Evolutionary conservation across 768 basidiomycete genomes (phyloP), one percentile per base, ranked within the genome.

Genomic region (Solioccasus polychromus): DNA sequence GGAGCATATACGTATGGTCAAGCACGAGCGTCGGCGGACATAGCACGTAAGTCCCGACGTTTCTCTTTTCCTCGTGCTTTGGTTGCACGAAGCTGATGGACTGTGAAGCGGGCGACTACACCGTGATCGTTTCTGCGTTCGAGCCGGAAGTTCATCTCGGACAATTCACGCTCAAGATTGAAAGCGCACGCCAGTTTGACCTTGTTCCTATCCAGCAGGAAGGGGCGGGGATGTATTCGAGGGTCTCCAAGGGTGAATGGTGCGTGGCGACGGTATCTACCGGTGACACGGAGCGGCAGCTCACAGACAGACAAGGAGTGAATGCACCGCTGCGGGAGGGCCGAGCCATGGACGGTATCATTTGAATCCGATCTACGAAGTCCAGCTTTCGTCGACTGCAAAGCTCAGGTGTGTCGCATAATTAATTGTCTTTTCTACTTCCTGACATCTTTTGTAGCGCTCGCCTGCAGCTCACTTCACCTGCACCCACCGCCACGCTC

Each of bases 201-300:
- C 50, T 96, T 19, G 69, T 69, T 39, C 53, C 79, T 0, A 85
- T 96, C 19, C 80, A 84, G 1, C 79, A 84, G 46, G 95, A 98
- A 68, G 93, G 92, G 0, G 90, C 92, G 0, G 94, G 93, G 0
- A 90, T 96, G 92, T 95, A 85, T 60, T 68, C 67, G 18, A 85
- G 88, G 53, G 59, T 72, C 0, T 54, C 85, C 2, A 75, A 70
- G n/a, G 92, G 90, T 4, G 67, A 72, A 30, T 98, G 94, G 94
- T 89, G 50, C 41, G 78, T 62, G 15, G 1, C 8, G n/a, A 34
- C 28, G 5, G 11, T 19, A n/a, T 38, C 5, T 14, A 35, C 23
- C 17, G 2, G 14, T 17, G 28, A 26, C 18, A 10, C 32, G 30
- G 3, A 17, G 4, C 15, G 24, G 11, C 14, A 8, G 26, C 8